A percentile compares a stretch with the other conserved stretches of the same genome.
phyloP scores from a whole-genome alignment of 139 green algal species.

The Pseudopediastrum boryanum region DNA sequence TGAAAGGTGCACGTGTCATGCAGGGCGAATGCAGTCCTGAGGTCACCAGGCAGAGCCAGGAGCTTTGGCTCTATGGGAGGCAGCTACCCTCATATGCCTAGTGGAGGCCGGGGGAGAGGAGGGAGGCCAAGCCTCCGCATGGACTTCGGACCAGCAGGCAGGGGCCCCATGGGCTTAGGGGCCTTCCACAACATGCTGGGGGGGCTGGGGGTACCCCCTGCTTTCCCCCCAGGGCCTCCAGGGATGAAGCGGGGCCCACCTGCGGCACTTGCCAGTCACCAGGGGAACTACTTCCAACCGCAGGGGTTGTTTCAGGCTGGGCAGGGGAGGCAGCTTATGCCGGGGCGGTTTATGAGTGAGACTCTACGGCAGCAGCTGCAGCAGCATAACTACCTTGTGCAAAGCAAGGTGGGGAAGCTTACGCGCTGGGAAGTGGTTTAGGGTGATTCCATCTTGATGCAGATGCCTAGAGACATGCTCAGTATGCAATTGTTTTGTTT shows the following conservation, averaged over 20 bases:
- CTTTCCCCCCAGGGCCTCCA: not conserved
- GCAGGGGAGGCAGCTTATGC: constrained; percentile 50
- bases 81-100: not conserved
- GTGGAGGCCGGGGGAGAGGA: not conserved
- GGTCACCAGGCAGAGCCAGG: no score
- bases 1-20: not conserved
- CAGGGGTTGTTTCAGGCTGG: constrained; percentile 29
- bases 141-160: not conserved
- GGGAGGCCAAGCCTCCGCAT: not conserved
- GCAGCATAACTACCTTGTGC: constrained; percentile 66
- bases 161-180: not conserved
- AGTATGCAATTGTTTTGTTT: not conserved
- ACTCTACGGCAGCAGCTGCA: constrained; percentile 75
- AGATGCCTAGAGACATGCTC: not conserved
- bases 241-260: not conserved
- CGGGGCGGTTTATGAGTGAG: constrained; percentile 67
- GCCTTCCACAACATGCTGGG: not conserved
- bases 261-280: not conserved
- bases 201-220: not conserved
- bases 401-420: constrained; percentile 59
- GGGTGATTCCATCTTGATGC: not conserved
- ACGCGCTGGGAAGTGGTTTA: not conserved
- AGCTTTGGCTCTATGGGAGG: not conserved
- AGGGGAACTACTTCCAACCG: not conserved
- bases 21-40: not conserved